phyloP scores from a whole-genome alignment of 108 stramenopile species.

The Skeletonema tropicum region DNA sequence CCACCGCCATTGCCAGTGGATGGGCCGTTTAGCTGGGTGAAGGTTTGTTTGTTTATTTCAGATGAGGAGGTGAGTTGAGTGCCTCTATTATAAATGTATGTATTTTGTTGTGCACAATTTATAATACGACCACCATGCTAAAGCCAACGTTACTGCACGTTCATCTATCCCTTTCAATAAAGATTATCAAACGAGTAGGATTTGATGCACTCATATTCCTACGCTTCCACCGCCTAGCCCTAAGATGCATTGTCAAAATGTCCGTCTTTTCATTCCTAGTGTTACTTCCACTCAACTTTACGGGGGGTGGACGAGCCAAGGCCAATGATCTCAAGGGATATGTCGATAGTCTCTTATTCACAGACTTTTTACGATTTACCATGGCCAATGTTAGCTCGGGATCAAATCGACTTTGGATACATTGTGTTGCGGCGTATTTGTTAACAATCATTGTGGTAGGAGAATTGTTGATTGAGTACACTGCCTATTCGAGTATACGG shows the following conservation, averaged over 20 bases:
- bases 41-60: slow-evolving; percentile 76
- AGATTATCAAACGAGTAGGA: slow-evolving; percentile 88
- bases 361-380: slow-evolving; percentile 86
- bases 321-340: slow-evolving; percentile 75
- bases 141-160: background rate
- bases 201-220: slow-evolving; percentile 89
- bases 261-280: slow-evolving; percentile 84
- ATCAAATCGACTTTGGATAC: slow-evolving; percentile 83
- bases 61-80: slow-evolving; percentile 75
- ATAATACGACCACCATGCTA: background rate
- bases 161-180: background rate
- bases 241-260: slow-evolving; percentile 91
- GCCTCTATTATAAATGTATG: background rate
- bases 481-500: slow-evolving; percentile 84
- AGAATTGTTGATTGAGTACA: slow-evolving; percentile 85
- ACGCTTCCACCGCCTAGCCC: slow-evolving; percentile 84
- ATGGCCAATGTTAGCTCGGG: slow-evolving; percentile 87
- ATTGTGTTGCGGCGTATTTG: slow-evolving; percentile 88
- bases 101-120: background rate
- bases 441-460: slow-evolving; percentile 81
- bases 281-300: slow-evolving; percentile 86
- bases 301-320: slow-evolving; percentile 79
- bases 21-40: slow-evolving; percentile 78
- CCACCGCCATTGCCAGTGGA: slow-evolving; percentile 86
- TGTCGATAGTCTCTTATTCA: slow-evolving; percentile 72